A percentile compares a stretch with the other conserved stretches of the same genome.
These are phyloP conservation scores for Helianthus tuberosus DNA, from an alignment of 129 eudicot genomes.

Conservation along the genomic window DNA sequence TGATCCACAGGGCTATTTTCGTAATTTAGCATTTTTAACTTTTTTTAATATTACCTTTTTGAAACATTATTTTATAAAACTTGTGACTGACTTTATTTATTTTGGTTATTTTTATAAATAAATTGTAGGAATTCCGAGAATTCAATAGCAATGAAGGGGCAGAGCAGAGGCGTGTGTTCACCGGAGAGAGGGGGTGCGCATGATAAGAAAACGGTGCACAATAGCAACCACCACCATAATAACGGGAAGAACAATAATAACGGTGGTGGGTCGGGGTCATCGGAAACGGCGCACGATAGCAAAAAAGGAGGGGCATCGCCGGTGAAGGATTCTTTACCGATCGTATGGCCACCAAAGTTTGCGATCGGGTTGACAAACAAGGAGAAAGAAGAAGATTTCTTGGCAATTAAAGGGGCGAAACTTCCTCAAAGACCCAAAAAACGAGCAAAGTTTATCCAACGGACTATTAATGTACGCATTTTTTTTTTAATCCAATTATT, in stretches of 20 bases:
- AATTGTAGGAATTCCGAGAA: slow-evolving; percentile 57
- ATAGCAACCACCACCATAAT: slow-evolving; percentile 19
- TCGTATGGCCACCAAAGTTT: slow-evolving; percentile 91
- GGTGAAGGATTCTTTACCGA: slow-evolving; percentile 54
- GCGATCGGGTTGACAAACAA: slow-evolving; percentile 82
- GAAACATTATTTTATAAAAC: background rate
- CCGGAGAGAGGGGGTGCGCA: slow-evolving; percentile 58
- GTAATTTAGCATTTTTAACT: slow-evolving; percentile 30
- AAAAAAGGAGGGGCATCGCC: slow-evolving; percentile 68
- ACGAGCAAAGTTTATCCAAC: slow-evolving; percentile 87
- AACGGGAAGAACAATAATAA: slow-evolving; percentile 23
- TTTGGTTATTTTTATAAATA: background rate
- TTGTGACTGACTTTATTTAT: background rate
- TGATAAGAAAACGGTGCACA: slow-evolving; percentile 28
- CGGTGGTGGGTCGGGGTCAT: slow-evolving; percentile 68
- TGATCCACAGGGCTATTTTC: slow-evolving; percentile 36
- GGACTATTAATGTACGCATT: slow-evolving; percentile 78
- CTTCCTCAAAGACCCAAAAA: slow-evolving; percentile 97
- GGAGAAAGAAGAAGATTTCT: slow-evolving; percentile 94
- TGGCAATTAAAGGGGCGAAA: slow-evolving; percentile 87
- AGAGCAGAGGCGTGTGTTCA: slow-evolving; percentile 66
- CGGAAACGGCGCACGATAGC: slow-evolving; percentile 57
- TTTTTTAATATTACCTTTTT: slow-evolving; percentile 14
- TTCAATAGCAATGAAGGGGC: slow-evolving; percentile 71
- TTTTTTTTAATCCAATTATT: background rate